Percentiles rank a stretch among this genome's conserved stretches.
phyloP scores from a whole-genome alignment of 495 filamentous ascomycete genomes.

The Xylaria scruposa region DNA sequence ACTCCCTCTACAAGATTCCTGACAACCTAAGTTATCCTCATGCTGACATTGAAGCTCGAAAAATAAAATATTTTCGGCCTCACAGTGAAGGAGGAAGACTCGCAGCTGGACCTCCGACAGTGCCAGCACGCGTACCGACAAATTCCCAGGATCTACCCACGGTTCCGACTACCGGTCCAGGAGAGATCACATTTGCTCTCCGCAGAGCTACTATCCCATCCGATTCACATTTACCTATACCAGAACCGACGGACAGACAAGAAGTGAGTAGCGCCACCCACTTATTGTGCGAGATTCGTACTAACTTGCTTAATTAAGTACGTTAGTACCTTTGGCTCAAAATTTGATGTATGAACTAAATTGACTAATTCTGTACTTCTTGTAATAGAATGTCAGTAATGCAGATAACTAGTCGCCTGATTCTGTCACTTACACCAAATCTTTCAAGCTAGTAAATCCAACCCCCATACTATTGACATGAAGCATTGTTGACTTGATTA shows the following conservation, averaged over 20 bases:
- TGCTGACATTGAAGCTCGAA: background rate
- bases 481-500: background rate
- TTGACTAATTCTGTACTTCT: background rate
- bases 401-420: background rate
- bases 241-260: background rate
- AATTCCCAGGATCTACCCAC: background rate
- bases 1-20: background rate
- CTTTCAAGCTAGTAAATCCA: background rate
- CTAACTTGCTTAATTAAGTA: background rate
- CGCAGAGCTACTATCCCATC: background rate
- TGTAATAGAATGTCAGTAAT: background rate
- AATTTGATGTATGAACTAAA: background rate
- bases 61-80: background rate
- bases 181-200: background rate
- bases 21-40: background rate
- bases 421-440: background rate
- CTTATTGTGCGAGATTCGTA: background rate
- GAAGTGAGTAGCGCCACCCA: background rate
- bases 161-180: background rate
- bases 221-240: background rate
- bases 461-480: background rate
- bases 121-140: background rate
- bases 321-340: background rate
- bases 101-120: background rate
- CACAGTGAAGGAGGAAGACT: background rate